Evolutionary conservation across 345 rosid genomes (phyloP), one percentile per base, ranked within the genome.

Genomic region (Luvunga scandens): DNA sequence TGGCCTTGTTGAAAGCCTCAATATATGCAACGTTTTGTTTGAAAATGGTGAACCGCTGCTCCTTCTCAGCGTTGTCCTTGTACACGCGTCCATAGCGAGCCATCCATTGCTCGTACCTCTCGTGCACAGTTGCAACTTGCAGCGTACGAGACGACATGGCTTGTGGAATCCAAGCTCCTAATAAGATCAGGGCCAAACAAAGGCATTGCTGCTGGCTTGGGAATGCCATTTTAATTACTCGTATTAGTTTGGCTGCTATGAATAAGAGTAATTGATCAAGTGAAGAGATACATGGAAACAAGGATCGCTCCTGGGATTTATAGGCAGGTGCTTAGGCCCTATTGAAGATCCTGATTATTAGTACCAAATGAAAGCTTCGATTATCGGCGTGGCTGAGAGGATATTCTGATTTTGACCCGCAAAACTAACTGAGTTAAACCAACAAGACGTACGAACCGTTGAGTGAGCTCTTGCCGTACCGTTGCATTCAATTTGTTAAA

Each of bases 71-170:
- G 9, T 45, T 48, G 34, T 76, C 69, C 39, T 45, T 18, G 66
- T 90, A 88, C 33, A 55, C 80, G 4, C 81, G 48, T 28, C 85
- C 84, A 9, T 90, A 73, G 9, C 5, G 57, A 34, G 42, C 65
- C 83, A 84, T 75, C 89, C 91, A 89, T 31, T 79, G 60, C 22
- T 81, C 64, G 56, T 82, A 81, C 79, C 83, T 66, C 75, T 82
- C 71, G 10, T 72, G 22, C 77, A 82, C 62, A 2, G 76, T n/a
- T 10, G 39, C 63, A 21, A 74, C 81, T 38, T 36, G 75, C n/a
- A 85, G 77, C 67, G 55, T 8, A 42, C 80, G 78, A 31, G 76
- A 48, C 14, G 79, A 61, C 24, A 63, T 68, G 16, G 78, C 82
- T 38, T 59, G 72, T 4, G 34, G 75, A 53, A 72, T 48, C 78